Evolutionary conservation across 139 green algal genomes (phyloP), one percentile per base, ranked within the genome.

Genomic region (Tetradesmus obliquus): DNA sequence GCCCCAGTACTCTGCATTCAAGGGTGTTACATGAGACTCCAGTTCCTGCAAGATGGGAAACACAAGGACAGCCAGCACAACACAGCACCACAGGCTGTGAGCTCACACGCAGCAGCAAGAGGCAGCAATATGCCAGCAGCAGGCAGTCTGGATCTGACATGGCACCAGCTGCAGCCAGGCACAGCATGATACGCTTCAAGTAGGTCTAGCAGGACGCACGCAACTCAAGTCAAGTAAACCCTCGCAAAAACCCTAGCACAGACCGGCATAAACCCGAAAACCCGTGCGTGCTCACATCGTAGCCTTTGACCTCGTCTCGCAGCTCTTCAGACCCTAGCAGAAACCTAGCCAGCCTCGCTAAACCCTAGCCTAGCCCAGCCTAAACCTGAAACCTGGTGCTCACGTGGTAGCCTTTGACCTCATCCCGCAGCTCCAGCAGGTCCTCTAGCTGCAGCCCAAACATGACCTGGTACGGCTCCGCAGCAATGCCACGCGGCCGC

Each of bases 21-120:
- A 79, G 13, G 94, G 74, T 7, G 51, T 84, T 5, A 97, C 93
- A 72, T 95, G 91, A 62, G 86, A 94, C 93, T 99, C 97, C 84
- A 98, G 95, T 79, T 96, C 95, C 95, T 97, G 92, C 5, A 45
- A 1, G 17, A 3, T 2, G 12, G 45, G 0, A 84, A 9, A 82
- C 74, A 9, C 57, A 66, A 66, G 57, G 57, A 66, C 9, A 9
- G 57, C 7, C 57, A 82, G 74, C 74, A 82, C 74, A 82, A 12
- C 12, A 54, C 32, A 83, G 76, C 24, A 83, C 10, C 7, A 57
- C 51, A 85, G 7, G 80, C 24, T 9, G 51, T 55, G 17, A 60
- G 79, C 79, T n/a, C 9, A 10, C 12, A 20, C 4, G 69, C 69
- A 79, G 12, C 12, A 12, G 19, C 17, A 79, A 10, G 10, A 32